Conservation (phyloP, 495 filamentous ascomycete genomes). For the Aspergillus cavernicola region DNA sequence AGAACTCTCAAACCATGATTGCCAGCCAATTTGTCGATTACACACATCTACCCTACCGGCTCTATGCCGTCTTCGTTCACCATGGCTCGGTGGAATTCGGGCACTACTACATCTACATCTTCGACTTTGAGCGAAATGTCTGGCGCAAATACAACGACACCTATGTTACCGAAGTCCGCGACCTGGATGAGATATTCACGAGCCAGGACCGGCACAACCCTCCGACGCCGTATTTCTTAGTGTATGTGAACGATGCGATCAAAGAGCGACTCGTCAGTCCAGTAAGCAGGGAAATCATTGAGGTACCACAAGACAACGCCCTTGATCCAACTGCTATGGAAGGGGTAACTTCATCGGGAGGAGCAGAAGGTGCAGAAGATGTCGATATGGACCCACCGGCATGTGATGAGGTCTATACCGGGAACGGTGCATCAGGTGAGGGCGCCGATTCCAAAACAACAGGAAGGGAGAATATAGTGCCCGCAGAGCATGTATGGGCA, state of each 20-base stretch:
- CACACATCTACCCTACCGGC: constrained; percentile 64
- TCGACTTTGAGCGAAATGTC: constrained; percentile 71
- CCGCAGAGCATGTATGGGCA: constrained; percentile 12
- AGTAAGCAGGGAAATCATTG: constrained; percentile 46
- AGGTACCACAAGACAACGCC: constrained; percentile 18
- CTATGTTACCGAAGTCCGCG: constrained; percentile 64
- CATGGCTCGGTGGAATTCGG: constrained; percentile 66
- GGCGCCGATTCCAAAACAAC: constrained; percentile 16
- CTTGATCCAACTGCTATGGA: constrained; percentile 15
- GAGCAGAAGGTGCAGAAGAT: constrained; percentile 23
- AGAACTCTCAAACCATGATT: constrained; percentile 48
- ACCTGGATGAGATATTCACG: constrained; percentile 61
- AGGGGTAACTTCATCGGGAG: constrained; percentile 16
- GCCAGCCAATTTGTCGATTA: constrained; percentile 57
- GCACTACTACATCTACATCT: constrained; percentile 97
- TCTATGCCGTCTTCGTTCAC: constrained; percentile 92
- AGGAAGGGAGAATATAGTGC: background rate
- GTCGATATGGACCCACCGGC: constrained; percentile 29
- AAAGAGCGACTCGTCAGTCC: constrained; percentile 61
- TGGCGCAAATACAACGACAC: constrained; percentile 97
- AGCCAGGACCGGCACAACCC: constrained; percentile 55
- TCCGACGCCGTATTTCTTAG: constrained; percentile 82
- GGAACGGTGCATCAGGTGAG: constrained; percentile 30
- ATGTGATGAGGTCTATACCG: constrained; percentile 26
- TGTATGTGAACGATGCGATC: constrained; percentile 67